Evolutionary conservation across 2,329 filamentous ascomycete genomes (phyloP), one percentile per base, ranked within the genome.

Genomic region (Hymenoscyphus occultus): DNA sequence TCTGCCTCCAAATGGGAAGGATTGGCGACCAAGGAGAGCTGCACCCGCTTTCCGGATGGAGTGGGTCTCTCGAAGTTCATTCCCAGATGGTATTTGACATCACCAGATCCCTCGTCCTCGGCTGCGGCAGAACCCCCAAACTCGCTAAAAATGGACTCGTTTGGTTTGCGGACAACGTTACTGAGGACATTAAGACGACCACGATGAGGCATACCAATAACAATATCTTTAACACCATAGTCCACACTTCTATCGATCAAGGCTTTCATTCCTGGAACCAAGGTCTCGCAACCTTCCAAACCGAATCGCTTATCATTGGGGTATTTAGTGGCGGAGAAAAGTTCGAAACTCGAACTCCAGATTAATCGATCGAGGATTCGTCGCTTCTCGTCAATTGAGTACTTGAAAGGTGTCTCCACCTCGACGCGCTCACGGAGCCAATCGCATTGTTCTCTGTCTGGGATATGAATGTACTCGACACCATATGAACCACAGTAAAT

Each of bases 21-120:
- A 80, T 99, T 99, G 81, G 95, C 95, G 67, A 99, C 95, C 60
- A 99, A 87, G 68, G 95, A 99, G 63, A 99, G 88, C 82, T 99
- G 95, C n/a, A 99, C 95, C 70, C 95, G 95, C 86, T 98, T 98
- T 74, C 95, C 95, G 56, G 94, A 98, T 65, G 95, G 95, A 10
- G 95, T 99, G 63, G 95, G 95, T 69, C 95, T 92, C 83, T 99
- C 95, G 73, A 99, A 99, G 84, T 99, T 99, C 95, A 99, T 99
- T 77, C 95, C 95, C 75, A 99, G 83, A 82, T 99, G 95, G 82
- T 99, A 99, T 81, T 99, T 99, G 80, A 99, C 95, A 78, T 99
- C 95, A 74, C 95, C 95, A 65, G 95, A 98, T 66, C 95, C 95
- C 81, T 99, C 94, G 72, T 98, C 95, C 72, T 91, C 90, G 63